Conservation (phyloP, 768 basidiomycete species). For the Suillus luteus region DNA sequence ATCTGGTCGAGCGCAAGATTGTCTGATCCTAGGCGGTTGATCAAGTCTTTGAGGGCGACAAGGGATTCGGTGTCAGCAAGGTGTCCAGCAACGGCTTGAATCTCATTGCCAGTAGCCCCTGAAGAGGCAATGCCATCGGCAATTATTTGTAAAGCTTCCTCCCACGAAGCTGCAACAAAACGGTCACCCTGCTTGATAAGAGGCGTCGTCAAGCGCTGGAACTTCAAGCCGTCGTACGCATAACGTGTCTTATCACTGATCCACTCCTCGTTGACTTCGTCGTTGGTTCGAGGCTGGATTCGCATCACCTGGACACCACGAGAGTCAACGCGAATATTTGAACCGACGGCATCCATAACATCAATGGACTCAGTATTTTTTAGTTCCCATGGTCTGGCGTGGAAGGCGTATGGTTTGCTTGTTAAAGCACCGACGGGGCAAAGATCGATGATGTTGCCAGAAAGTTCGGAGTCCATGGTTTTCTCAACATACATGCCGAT, state of each 20-base stretch:
- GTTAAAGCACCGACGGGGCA: slow-evolving; percentile 99
- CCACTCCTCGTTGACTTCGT: slow-evolving; percentile 99
- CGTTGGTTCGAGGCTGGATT: slow-evolving; percentile 93
- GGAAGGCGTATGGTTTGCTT: slow-evolving; percentile 97
- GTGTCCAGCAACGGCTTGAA: slow-evolving; percentile 91
- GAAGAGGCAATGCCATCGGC: slow-evolving; percentile 75
- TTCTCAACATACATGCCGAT: slow-evolving; percentile 99
- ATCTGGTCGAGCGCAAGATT: slow-evolving; percentile 83
- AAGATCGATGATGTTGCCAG: slow-evolving; percentile 95
- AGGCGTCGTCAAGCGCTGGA: slow-evolving; percentile 93
- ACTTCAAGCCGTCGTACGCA: slow-evolving; percentile 92
- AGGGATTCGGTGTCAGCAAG: slow-evolving; percentile 94
- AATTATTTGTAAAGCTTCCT: slow-evolving; percentile 79
- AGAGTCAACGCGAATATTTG: slow-evolving; percentile 95
- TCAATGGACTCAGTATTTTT: slow-evolving; percentile 98
- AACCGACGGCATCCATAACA: slow-evolving; percentile 92
- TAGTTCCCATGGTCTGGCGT: slow-evolving; percentile 96
- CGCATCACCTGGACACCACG: slow-evolving; percentile 97
- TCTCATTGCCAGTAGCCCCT: slow-evolving; percentile 88
- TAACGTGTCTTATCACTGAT: slow-evolving; percentile 99
- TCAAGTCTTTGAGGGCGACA: slow-evolving; percentile 89
- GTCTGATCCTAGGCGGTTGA: slow-evolving; percentile 93
- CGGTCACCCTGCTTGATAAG: slow-evolving; percentile 90
- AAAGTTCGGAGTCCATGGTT: slow-evolving; percentile 95
- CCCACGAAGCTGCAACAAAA: slow-evolving; percentile 90